phyloP scores from a whole-genome alignment of 2,329 filamentous ascomycete genomes.

The Fusarium solani-melongenae region DNA sequence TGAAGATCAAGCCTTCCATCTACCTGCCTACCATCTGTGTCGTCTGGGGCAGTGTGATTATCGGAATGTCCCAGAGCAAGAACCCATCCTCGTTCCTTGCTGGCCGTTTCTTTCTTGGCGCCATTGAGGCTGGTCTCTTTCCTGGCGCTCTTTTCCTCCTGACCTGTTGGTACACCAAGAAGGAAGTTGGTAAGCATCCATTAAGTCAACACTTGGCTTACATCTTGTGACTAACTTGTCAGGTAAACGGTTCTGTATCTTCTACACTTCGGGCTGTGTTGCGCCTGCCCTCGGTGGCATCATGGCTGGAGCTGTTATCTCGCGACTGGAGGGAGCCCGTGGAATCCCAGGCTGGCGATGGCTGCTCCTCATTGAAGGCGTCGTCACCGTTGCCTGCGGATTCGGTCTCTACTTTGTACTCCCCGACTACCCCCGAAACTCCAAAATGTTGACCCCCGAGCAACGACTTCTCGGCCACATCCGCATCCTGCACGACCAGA shows the following conservation, averaged over 20 bases:
- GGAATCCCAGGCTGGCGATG: slow-evolving; percentile 24
- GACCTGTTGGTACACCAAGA: slow-evolving; percentile 30
- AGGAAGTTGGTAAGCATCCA: slow-evolving; percentile 22
- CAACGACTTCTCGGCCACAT: slow-evolving; percentile 16
- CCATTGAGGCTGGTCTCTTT: slow-evolving; percentile 72
- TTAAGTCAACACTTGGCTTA: not conserved
- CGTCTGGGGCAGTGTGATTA: slow-evolving; percentile 24
- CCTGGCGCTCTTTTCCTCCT: slow-evolving; percentile 56
- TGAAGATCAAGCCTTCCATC: slow-evolving; percentile 22
- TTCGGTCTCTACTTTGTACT: slow-evolving; percentile 15
- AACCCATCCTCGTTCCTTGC: slow-evolving; percentile 30
- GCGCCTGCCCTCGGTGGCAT: slow-evolving; percentile 21
- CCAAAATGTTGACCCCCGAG: not conserved
- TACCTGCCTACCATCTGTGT: slow-evolving; percentile 20
- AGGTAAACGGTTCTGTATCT: slow-evolving; percentile 28
- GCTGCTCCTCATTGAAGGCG: slow-evolving; percentile 23
- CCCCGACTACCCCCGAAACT: slow-evolving; percentile 16
- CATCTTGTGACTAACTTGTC: not conserved
- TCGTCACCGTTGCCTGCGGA: slow-evolving; percentile 9
- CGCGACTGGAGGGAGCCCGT: slow-evolving; percentile 10
- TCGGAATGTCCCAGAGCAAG: slow-evolving; percentile 22
- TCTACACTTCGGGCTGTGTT: slow-evolving; percentile 20
- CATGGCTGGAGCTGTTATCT: slow-evolving; percentile 22
- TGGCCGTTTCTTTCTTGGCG: slow-evolving; percentile 66
- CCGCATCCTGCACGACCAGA: slow-evolving; percentile 14